A percentile compares a stretch with the other conserved stretches of the same genome.
These are phyloP conservation scores for Talaromyces trachyspermus DNA, from an alignment of 495 filamentous ascomycete species.

Conservation along the genomic window DNA sequence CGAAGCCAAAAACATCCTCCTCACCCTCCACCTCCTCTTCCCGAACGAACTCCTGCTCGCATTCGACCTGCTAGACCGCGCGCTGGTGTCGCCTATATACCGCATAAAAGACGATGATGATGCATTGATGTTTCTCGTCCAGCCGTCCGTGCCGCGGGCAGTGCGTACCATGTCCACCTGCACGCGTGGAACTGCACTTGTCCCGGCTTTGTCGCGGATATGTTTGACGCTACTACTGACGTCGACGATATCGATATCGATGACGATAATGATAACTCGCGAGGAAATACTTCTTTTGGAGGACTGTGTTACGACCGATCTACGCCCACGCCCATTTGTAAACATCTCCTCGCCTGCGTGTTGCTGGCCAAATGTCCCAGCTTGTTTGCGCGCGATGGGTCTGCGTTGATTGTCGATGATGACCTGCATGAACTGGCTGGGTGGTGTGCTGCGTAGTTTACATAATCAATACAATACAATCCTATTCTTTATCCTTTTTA, in stretches of 20 bases:
- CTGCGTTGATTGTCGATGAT: conserved; percentile 40
- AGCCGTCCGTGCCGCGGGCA: conserved; percentile 11
- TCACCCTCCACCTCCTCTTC: conserved; percentile 49
- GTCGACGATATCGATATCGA: conserved; percentile 5
- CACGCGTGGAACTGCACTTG: conserved; percentile 86
- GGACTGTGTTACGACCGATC: conserved; percentile 5
- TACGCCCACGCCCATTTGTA: conserved; percentile 59
- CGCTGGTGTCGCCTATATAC: conserved; percentile 48
- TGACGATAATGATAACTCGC: conserved; percentile 9
- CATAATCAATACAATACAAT: background rate
- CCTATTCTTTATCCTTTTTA: conserved; percentile 4
- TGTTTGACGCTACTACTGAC: conserved; percentile 50
- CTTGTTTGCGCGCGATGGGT: conserved; percentile 48
- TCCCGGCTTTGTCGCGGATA: conserved; percentile 67
- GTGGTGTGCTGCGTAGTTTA: conserved; percentile 49
- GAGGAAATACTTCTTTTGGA: too few species aligned
- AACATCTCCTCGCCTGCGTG: conserved; percentile 82
- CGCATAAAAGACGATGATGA: background rate
- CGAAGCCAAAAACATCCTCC: conserved; percentile 32
- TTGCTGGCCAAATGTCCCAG: conserved; percentile 58
- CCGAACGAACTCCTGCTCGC: conserved; percentile 59
- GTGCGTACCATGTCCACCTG: conserved; percentile 60
- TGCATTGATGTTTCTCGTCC: conserved; percentile 8
- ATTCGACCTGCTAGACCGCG: conserved; percentile 73
- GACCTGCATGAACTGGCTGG: conserved; percentile 50